Evolutionary conservation across 1,284 basidiomycete genomes (phyloP).

Genomic region (Ustilago bromivora): DNA sequence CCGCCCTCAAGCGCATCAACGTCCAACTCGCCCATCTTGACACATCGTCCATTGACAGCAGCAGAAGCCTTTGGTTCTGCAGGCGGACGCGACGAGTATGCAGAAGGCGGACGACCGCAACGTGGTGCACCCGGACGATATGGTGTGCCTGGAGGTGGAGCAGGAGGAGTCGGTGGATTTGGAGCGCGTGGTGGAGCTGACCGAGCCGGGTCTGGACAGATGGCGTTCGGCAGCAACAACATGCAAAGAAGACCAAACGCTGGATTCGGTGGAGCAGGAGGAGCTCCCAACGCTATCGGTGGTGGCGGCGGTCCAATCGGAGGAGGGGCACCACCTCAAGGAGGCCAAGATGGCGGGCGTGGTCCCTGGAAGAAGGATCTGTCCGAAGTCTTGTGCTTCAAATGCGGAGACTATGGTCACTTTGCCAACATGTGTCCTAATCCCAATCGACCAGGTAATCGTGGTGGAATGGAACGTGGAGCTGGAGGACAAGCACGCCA

Average conservation of each 20-base stretch:
- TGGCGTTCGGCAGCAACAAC: conserved; percentile 13
- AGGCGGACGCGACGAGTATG: conserved; percentile 28
- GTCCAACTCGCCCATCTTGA: conserved; percentile 62
- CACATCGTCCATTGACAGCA: conserved; percentile 63
- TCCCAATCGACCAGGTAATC: conserved; percentile 57
- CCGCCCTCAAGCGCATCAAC: conserved; percentile 62
- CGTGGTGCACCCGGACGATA: conserved; percentile 34
- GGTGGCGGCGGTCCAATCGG: background rate
- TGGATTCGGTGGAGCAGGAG: conserved; percentile 4
- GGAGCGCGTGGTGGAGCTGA: conserved; percentile 10
- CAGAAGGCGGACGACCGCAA: conserved; percentile 25
- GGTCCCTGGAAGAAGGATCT: conserved; percentile 54
- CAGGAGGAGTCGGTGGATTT: conserved; percentile 2
- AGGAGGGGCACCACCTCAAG: background rate
- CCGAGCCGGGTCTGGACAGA: conserved; percentile 8
- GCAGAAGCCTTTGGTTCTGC: conserved; percentile 63
- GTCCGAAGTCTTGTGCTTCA: conserved; percentile 65
- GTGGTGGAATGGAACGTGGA: conserved; percentile 58
- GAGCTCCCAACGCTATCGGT: background rate
- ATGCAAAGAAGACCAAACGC: conserved; percentile 25
- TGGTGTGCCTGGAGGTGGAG: conserved; percentile 18
- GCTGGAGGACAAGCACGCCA: conserved; percentile 37
- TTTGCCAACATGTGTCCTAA: conserved; percentile 68
- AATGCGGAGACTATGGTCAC: conserved; percentile 66
- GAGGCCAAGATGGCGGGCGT: conserved; percentile 30